These are phyloP conservation scores for Botrytis fragariae DNA, from an alignment of 2,329 filamentous ascomycete species.

Conservation along the genomic window DNA sequence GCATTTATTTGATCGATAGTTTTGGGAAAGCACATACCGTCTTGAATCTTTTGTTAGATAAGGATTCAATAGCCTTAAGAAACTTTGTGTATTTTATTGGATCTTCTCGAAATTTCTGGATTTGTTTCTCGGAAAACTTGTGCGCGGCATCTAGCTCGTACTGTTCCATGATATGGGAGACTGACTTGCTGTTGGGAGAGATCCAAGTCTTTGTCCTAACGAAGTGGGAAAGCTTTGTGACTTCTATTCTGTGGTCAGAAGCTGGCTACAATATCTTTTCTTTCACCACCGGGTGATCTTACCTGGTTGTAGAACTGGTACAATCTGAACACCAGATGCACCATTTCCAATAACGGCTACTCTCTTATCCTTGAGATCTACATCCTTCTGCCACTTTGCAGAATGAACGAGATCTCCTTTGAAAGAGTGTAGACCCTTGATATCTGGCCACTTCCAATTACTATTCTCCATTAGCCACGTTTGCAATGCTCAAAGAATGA, in stretches of 20 bases:
- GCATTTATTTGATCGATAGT: fast-evolving
- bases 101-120: slow-evolving; percentile 48
- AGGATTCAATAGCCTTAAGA: slow-evolving; percentile 45
- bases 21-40: not conserved
- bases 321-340: slow-evolving; percentile 51
- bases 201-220: slow-evolving; percentile 47
- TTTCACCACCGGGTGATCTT: not conserved
- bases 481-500: not conserved
- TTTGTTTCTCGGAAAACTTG: slow-evolving; percentile 43
- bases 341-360: slow-evolving; percentile 52
- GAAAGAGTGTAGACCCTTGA: slow-evolving; percentile 48
- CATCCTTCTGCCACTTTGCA: slow-evolving; percentile 56
- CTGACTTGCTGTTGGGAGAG: slow-evolving; percentile 41
- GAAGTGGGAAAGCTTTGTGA: slow-evolving; percentile 44
- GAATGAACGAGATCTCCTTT: slow-evolving; percentile 56
- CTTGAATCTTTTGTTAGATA: slow-evolving; percentile 38
- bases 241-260: slow-evolving; percentile 30
- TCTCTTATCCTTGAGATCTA: slow-evolving; percentile 46
- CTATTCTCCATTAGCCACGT: slow-evolving; percentile 15
- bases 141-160: slow-evolving; percentile 41
- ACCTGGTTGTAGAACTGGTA: slow-evolving; percentile 43
- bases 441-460: slow-evolving; percentile 61
- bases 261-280: not conserved
- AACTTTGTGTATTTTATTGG: slow-evolving; percentile 48
- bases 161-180: not conserved